Percentiles rank a stretch among this genome's conserved stretches.
Conservation (phyloP, 345 rosid genomes). For the Populus nigra region DNA sequence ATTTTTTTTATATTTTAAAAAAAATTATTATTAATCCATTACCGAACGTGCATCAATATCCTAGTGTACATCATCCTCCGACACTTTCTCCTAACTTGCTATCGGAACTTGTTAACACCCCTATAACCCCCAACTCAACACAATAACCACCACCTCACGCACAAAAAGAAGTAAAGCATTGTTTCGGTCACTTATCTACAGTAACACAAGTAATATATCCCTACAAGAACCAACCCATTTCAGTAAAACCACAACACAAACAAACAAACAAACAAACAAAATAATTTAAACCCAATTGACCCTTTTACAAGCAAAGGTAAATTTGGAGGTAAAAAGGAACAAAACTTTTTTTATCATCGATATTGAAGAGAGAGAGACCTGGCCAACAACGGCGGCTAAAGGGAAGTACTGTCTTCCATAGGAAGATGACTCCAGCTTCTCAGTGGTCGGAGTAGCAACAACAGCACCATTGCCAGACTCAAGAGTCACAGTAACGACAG, state of each 20-base stretch:
- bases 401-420: slow-evolving; percentile 83
- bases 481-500: slow-evolving; percentile 25
- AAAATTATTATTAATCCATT: too few relatives aligned
- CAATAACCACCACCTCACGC: too few relatives aligned
- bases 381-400: slow-evolving; percentile 91
- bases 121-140: too few relatives aligned
- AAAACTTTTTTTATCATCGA: neutral
- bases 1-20: too few relatives aligned
- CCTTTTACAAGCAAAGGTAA: neutral
- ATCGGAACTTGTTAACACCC: too few relatives aligned
- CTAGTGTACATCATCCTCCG: too few relatives aligned
- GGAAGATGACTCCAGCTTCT: slow-evolving; percentile 29
- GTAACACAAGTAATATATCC: neutral
- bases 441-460: slow-evolving; percentile 9
- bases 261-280: neutral
- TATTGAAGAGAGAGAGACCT: slow-evolving; percentile 39
- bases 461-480: slow-evolving; percentile 56
- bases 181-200: neutral
- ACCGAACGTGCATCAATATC: too few relatives aligned
- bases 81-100: too few relatives aligned
- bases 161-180: neutral
- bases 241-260: neutral
- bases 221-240: neutral
- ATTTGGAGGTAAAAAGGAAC: neutral
- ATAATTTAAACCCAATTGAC: neutral